Evolutionary conservation across 2,329 filamentous ascomycete genomes (phyloP).

Genomic region (Emmonsiellopsis sp.): DNA sequence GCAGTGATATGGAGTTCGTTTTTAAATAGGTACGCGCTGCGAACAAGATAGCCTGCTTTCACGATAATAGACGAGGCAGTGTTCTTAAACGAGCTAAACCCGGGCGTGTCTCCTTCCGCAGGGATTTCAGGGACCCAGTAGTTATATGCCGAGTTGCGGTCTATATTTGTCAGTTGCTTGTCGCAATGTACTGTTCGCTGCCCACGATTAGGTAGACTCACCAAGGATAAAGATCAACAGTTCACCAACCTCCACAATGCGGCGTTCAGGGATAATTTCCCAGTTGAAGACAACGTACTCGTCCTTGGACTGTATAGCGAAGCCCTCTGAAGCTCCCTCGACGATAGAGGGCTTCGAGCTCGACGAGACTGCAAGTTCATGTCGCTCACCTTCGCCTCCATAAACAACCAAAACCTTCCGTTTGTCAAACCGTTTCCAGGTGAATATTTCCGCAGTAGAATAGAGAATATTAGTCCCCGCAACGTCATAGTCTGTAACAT

Average conservation of each 20-base stretch:
- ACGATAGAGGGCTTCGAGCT: slow-evolving; percentile 19
- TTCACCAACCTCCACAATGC: slow-evolving; percentile 29
- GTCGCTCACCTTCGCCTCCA: slow-evolving; percentile 29
- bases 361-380: slow-evolving; percentile 30
- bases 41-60: slow-evolving; percentile 35
- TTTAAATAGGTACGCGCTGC: slow-evolving; percentile 43
- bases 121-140: slow-evolving; percentile 35
- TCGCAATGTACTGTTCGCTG: slow-evolving; percentile 7
- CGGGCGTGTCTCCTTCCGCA: slow-evolving; percentile 16
- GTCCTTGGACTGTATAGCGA: slow-evolving; percentile 21
- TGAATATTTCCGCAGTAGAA: slow-evolving; percentile 36
- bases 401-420: slow-evolving; percentile 41
- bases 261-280: slow-evolving; percentile 42
- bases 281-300: slow-evolving; percentile 38
- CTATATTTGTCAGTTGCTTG: slow-evolving; percentile 22
- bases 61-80: slow-evolving; percentile 29
- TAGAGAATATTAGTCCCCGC: slow-evolving; percentile 32
- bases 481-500: slow-evolving; percentile 33
- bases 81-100: slow-evolving; percentile 21
- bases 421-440: slow-evolving; percentile 49
- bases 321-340: slow-evolving; percentile 22
- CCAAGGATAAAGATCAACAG: slow-evolving; percentile 48
- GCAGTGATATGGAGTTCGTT: slow-evolving; percentile 54
- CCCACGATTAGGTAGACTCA: slow-evolving; percentile 20
- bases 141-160: slow-evolving; percentile 40